Conservation (phyloP, 1,139 yeast genomes). For the Pichia sp. region DNA sequence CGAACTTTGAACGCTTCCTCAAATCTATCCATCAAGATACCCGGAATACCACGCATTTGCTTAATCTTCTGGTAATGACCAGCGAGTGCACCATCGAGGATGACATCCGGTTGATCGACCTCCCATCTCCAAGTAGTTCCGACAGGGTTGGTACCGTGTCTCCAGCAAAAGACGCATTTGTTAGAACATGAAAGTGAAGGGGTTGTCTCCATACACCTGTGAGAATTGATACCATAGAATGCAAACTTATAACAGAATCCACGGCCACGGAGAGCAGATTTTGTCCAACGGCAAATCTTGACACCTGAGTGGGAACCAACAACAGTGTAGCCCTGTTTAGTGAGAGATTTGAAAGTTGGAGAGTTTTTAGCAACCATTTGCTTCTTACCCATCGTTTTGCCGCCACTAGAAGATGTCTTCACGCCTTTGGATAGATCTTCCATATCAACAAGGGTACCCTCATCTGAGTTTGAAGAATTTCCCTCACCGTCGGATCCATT, state of each 20-base stretch:
- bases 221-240: conserved; percentile 83
- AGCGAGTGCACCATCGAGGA: conserved; percentile 74
- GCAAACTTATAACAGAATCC: conserved; percentile 94
- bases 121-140: conserved; percentile 98
- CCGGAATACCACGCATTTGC: conserved; percentile 94
- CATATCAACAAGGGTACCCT: conserved; percentile 56
- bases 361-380: conserved; percentile 89
- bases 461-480: conserved; percentile 19
- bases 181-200: conserved; percentile 92
- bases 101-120: conserved; percentile 80
- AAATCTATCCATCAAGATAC: conserved; percentile 82
- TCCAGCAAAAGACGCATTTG: conserved; percentile 96
- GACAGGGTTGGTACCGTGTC: conserved; percentile 96
- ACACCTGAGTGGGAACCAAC: conserved; percentile 96
- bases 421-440: conserved; percentile 54
- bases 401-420: conserved; percentile 3
- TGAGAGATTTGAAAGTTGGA: conserved; percentile 80
- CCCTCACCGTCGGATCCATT: conserved; percentile 12
- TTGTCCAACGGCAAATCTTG: conserved; percentile 94
- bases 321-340: conserved; percentile 89
- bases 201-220: conserved; percentile 93
- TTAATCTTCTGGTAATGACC: conserved; percentile 91
- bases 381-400: conserved; percentile 32
- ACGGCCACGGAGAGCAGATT: conserved; percentile 86
- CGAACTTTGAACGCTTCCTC: conserved; percentile 83